Evolutionary conservation across 768 basidiomycete genomes (phyloP), one percentile per base, ranked within the genome.

Genomic region (Lactarius quietus): DNA sequence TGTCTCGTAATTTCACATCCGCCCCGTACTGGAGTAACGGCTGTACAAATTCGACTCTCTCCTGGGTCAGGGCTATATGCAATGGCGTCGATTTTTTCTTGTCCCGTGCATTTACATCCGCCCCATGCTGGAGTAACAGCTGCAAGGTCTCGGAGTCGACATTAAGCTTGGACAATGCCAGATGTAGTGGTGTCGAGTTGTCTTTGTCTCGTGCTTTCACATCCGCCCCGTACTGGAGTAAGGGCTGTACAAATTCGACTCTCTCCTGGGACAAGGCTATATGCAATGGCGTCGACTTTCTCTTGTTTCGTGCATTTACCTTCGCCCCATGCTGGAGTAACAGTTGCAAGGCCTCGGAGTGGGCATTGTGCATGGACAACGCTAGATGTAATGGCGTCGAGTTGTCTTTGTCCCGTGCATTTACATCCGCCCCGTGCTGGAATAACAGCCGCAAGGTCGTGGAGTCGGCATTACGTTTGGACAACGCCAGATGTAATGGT

Each of bases 191-290:
- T 12, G 45, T 48, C 43, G n/a, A n/a, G n/a, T 0, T 10, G 8
- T 10, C 41, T 9, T n/a, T 10, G 1, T 10, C 1, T 2, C 20
- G 41, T 20, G 0, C 41, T 8, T 43, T 43, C 1, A 43, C 43
- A n/a, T 43, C 20, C 1, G 43, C 43, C 43, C 0, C 0, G 43
- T n/a, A n/a, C 2, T 43, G 43, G 20, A 43, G 20, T n/a, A 43
- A 43, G 1, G 14, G 20, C 2, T 43, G 20, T n/a, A 43, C 43
- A 8, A n/a, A 43, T n/a, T 43, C n/a, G n/a, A 1, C 4, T n/a
- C 43, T 14, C 0, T 9, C 43, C n/a, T 0, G 0, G 9, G 0
- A 1, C 43, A n/a, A n/a, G 0, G 43, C n/a, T 4, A n/a, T 1
- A 1, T 43, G 43, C 9, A 43, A n/a, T 4, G 43, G 43, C 9